Evolutionary conservation across 2,329 filamentous ascomycete species (phyloP), one percentile per base, ranked within the genome.

Genomic region (Exophiala alcalophila): DNA sequence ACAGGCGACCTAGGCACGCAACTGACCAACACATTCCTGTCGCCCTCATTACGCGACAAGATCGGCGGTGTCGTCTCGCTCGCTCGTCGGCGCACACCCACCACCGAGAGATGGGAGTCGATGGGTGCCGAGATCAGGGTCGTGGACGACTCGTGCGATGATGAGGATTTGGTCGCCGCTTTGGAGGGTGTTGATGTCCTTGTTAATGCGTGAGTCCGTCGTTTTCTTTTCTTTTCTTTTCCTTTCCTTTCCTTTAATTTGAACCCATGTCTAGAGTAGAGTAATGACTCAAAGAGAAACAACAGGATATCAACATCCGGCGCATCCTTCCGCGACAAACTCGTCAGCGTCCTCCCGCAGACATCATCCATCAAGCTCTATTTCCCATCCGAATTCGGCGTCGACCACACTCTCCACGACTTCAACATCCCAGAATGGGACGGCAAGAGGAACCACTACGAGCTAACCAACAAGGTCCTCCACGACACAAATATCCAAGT

Each of bases 321-420:
- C 41, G 55, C 62, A 24, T 33, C 36, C 8, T 58, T 64, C 42
- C 60, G 60, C 36, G 60, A 62, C 16, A 53, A 50, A 11, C 50
- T 63, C 20, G 47, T 57, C 15, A 46, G 43, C 7, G 46, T 49
- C 2, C 33, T 64, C 0, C 56, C 60, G 2, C 14, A 40, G 15
- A 56, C 62, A 0, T n/a, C n/a, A n/a, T 31, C 50, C 0, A 44
- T 65, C 19, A 56, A 55, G 43, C 40, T 65, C 4, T 66, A 66
- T 46, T 57, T 65, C 31, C 59, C 59, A 8, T 65, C 64, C 4
- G 63, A 65, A 19, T 65, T 65, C 35, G 64, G 64, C 9, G 63
- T 65, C 26, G 59, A 66, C 41, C 63, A 66, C 40, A 61, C 62
- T 32, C 32, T 62, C 12, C 62, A 65, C 38, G 60, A 64, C 38